Evolutionary conservation across 441 rosid genomes (phyloP), one percentile per base, ranked within the genome.

Genomic region (Adansonia grandidieri): DNA sequence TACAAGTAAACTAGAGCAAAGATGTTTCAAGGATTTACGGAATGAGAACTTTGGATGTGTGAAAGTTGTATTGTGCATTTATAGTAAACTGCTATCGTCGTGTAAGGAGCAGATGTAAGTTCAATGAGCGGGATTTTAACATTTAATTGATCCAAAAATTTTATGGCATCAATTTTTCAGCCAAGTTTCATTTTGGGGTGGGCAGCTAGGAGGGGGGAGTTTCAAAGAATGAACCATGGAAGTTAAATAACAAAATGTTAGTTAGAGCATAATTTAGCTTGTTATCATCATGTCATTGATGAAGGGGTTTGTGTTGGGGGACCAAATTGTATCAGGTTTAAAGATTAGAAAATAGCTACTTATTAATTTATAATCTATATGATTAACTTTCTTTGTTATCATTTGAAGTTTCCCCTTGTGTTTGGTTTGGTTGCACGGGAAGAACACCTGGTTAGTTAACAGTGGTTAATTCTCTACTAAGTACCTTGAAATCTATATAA

Each of bases 31-130:
- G 88, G 98, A 94, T 82, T 80, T 96, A 85, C 90, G 98, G 48
- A 90, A 89, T 78, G 96, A 87, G 82, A 88, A 91, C 80, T 87
- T 86, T 82, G 97, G 92, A 84, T 91, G 90, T 40, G 98, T 89
- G n/a, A 91, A 91, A 87, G 96, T 91, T 53, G 94, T 94, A 70
- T 81, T 91, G 70, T 91, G 90, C 86, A 85, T 94, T 81, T 96
- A 94, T 82, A 87, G 85, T 86, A 91, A 90, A 81, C 81, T 92
- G 69, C 84, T 92, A 78, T 91, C 91, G 6, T 89, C 93, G 71
- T 96, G 98, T 85, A 94, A 91, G 87, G 96, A 90, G 88, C 98
- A 91, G 77, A 93, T 93, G 98, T 96, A 92, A 91, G 99, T 91
- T 78, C 79, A 70, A 42, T 61, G 45, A 7, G 40, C 13, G 44